phyloP scores from a whole-genome alignment of 805 yeast genomes.

The Candida loeiensis region DNA sequence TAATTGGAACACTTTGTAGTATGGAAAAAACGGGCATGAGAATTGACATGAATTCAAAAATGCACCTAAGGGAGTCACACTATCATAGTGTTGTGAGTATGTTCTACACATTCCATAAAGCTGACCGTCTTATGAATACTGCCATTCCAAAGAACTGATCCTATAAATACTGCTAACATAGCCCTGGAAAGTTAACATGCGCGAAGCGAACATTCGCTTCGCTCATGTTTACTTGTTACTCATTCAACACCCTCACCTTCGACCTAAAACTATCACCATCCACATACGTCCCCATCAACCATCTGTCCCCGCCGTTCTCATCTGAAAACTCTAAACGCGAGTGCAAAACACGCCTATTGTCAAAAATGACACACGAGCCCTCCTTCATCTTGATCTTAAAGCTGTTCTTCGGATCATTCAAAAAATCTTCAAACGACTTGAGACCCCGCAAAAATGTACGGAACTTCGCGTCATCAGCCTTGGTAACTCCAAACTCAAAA shows the following conservation, averaged over 20 bases:
- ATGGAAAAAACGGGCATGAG: too few species aligned
- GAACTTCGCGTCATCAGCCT: conserved; percentile 41
- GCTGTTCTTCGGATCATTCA: conserved; percentile 52
- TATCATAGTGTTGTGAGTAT: too few species aligned
- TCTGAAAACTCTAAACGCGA: conserved; percentile 47
- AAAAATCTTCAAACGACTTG: conserved; percentile 54
- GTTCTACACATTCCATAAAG: too few species aligned
- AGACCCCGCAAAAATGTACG: conserved; percentile 59
- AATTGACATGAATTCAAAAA: too few species aligned
- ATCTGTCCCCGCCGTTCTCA: conserved; percentile 50
- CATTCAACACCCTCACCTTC: conserved; percentile 38
- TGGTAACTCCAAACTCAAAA: conserved; percentile 53
- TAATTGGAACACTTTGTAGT: too few species aligned
- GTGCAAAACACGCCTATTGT: conserved; percentile 68
- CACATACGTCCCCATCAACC: conserved; percentile 74
- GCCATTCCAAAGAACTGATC: too few species aligned
- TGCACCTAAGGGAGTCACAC: too few species aligned
- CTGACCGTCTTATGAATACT: too few species aligned
- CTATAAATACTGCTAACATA: too few species aligned
- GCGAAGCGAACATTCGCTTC: too few species aligned
- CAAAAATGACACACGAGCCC: conserved; percentile 62
- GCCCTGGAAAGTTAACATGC: too few species aligned
- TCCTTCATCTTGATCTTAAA: conserved; percentile 52
- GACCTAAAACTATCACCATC: conserved; percentile 71
- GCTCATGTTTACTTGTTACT: conserved; percentile 2